Conservation (phyloP, 2,329 filamentous ascomycete genomes). For the Trichoderma afroharzianum region DNA sequence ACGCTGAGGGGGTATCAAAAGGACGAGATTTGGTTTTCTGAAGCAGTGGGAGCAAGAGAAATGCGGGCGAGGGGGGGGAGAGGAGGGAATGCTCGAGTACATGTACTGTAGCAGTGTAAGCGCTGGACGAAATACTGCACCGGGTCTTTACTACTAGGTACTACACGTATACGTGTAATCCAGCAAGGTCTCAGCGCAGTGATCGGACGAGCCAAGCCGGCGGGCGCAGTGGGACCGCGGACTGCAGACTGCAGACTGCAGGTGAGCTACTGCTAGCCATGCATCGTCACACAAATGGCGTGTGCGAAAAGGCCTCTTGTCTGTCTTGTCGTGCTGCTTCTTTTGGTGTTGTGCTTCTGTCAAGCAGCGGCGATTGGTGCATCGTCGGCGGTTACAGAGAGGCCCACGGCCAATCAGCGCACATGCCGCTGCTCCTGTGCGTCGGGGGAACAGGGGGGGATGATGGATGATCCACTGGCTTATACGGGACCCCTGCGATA, state of each 20-base stretch:
- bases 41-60: constrained; percentile 16
- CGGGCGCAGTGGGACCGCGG: background rate
- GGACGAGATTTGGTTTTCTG: constrained; percentile 5
- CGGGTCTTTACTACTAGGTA: no score
- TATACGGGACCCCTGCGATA: background rate
- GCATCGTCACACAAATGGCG: constrained; percentile 17
- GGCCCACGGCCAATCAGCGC: constrained; percentile 32
- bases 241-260: background rate
- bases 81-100: background rate
- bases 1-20: constrained; percentile 5
- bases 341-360: background rate
- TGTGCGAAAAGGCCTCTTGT: background rate
- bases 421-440: constrained; percentile 23
- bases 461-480: background rate
- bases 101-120: background rate
- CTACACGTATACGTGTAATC: background rate
- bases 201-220: background rate
- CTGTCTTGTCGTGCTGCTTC: background rate
- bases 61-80: constrained; percentile 1
- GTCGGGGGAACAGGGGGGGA: background rate
- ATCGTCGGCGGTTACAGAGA: constrained; percentile 39
- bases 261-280: constrained; percentile 15
- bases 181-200: background rate
- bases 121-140: background rate
- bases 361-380: constrained; percentile 27